A percentile compares a stretch with the other conserved stretches of the same genome.
Evolutionary conservation across 441 rosid species (phyloP).

Genomic region (Euphorbia celastroides): DNA sequence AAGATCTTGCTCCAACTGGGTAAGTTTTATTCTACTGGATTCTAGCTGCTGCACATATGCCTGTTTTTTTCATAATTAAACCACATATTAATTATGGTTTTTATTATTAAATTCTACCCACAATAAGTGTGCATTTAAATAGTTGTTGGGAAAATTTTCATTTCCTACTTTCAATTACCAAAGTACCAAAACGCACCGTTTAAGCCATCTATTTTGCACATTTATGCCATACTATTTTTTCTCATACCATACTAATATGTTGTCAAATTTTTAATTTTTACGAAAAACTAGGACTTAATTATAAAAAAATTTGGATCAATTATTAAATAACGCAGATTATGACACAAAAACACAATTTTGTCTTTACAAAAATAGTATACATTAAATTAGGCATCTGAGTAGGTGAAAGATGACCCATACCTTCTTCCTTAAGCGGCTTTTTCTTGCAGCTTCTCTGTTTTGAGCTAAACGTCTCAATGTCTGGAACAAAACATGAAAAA

Average conservation of each 20-base stretch:
- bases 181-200: no score
- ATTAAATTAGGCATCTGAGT: constrained; percentile 1
- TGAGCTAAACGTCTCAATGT: constrained; percentile 97
- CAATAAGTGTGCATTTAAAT: not conserved
- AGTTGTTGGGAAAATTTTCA: not conserved
- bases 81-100: not conserved
- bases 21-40: constrained; percentile 76
- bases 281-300: no score
- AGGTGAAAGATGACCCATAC: constrained; percentile 27
- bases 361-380: not conserved
- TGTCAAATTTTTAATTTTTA: no score
- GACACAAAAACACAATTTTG: constrained; percentile 6
- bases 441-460: constrained; percentile 99
- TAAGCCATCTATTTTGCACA: no score
- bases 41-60: constrained; percentile 91
- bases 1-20: constrained; percentile 84
- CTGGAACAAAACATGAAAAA: constrained; percentile 29
- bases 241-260: no score
- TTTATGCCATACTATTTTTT: no score
- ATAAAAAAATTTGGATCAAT: no score
- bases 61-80: constrained; percentile 21
- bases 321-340: not conserved
- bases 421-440: constrained; percentile 94
- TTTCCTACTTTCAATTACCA: no score
- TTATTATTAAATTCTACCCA: not conserved